Base-by-base conservation (phyloP, 495 filamentous ascomycete species). In the Endocarpon pusillum region DNA sequence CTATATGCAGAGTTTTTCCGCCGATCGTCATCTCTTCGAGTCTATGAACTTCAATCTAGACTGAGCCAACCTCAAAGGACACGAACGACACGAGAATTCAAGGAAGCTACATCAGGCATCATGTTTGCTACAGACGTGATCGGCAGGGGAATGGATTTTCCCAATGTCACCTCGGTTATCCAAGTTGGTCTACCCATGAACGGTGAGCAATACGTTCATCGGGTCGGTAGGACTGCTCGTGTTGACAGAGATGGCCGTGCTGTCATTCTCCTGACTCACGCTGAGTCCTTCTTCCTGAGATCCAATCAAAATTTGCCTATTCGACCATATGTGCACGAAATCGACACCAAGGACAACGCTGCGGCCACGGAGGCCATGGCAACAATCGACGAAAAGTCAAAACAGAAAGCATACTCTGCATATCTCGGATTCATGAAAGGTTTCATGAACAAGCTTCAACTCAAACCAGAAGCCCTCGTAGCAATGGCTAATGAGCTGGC, bases 91-190 rank as follows among this genome's bases (percentile, higher is more conserved):
- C 60, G 67, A 11, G 54, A 61, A 14, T 81, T 75, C 61, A 75
- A 75, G 38, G 48, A 63, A 15, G 65, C 67, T 0, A 46, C 46
- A 3, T 51, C 53, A 19, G 62, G 67, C 21, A 61, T 80, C 36
- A 51, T 81, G 44, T 67, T 79, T 42, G 75, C 75, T 21, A 70
- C 70, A 11, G 75, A 81, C 47, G 74, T 81, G 17, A 67, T 81
- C 29, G 76, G 75, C 12, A 67, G 76, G 34, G 76, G 76, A 19
- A 87, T 94, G 83, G 87, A 94, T 52, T 94, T 94, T 60, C 85
- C 87, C 35, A 75, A 84, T 42, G 87, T 94, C 34, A 77, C 84
- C 28, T 71, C 93, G 42, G 85, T 94, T 41, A 72, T 94, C 47
- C 86, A 94, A 48, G 52, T 87, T 34, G 80, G 82, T 31, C 45